phyloP scores from a whole-genome alignment of 192 early-diverging fungal species.

The Umbelopsis sp. region DNA sequence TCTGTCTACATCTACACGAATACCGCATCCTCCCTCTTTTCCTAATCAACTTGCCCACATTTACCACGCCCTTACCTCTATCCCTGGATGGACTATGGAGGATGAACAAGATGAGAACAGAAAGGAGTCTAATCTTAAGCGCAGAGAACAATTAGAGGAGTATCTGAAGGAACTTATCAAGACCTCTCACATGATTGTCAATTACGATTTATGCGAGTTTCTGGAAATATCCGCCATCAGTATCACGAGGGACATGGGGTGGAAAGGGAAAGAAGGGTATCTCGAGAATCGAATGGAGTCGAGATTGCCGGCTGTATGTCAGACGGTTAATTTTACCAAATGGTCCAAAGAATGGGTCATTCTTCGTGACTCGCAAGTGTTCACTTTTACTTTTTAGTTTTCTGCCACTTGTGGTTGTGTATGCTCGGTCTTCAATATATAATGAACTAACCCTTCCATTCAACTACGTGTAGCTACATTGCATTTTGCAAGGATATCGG shows the following conservation, averaged over 20 bases:
- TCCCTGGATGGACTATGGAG: conserved; percentile 6
- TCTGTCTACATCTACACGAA: conserved; percentile 35
- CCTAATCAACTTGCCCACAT: conserved; percentile 28
- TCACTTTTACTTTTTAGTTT: background rate
- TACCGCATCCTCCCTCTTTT: conserved; percentile 28
- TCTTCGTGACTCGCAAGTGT: conserved; percentile 68
- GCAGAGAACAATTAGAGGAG: conserved; percentile 57
- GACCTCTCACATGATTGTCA: conserved; percentile 58
- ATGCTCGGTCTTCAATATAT: background rate
- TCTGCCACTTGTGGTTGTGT: background rate
- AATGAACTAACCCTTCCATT: background rate
- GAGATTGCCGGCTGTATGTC: conserved; percentile 10
- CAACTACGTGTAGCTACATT: conserved; percentile 47
- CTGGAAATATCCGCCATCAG: conserved; percentile 73
- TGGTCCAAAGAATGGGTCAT: conserved; percentile 75
- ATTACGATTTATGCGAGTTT: conserved; percentile 76
- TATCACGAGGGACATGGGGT: conserved; percentile 76
- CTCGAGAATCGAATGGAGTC: conserved; percentile 63
- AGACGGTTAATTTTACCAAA: conserved; percentile 2
- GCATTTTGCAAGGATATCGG: conserved; percentile 52
- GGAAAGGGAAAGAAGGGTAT: conserved; percentile 85
- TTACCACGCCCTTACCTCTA: conserved; percentile 24
- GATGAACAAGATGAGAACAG: conserved; percentile 26
- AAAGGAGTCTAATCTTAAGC: conserved; percentile 47
- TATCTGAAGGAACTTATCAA: conserved; percentile 64